Conservation (phyloP, 768 basidiomycete genomes). For the Pleurotus salmoneostramineus region DNA sequence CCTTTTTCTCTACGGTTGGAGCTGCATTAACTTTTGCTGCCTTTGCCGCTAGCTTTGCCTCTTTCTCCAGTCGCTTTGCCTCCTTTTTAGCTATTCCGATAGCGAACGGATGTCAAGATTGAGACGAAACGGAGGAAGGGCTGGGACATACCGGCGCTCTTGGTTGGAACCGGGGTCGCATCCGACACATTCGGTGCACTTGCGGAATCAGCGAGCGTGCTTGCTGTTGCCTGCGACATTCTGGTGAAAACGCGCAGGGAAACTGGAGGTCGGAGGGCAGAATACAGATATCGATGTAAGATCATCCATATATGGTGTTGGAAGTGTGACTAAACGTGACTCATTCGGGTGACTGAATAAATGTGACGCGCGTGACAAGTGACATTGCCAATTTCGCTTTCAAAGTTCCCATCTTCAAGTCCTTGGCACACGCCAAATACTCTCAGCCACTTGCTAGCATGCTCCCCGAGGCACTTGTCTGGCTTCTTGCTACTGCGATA, state of each 20-base stretch:
- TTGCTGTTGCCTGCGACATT: slow-evolving; percentile 1
- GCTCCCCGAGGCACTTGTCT: slow-evolving; percentile 32
- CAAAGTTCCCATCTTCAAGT: too few relatives aligned
- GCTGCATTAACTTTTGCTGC: slow-evolving; percentile 42
- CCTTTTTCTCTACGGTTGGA: slow-evolving; percentile 56
- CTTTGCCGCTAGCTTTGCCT: slow-evolving; percentile 74
- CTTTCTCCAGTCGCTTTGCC: slow-evolving; percentile 76
- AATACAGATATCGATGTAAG: slow-evolving; percentile 8
- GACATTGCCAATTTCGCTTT: too few relatives aligned
- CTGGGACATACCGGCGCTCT: slow-evolving; percentile 32
- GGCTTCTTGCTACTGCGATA: slow-evolving; percentile 26
- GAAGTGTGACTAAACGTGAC: slow-evolving; percentile 2
- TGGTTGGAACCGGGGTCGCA: slow-evolving; percentile 20
- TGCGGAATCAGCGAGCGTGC: neutral
- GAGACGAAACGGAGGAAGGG: neutral
- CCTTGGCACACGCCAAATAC: too few relatives aligned
- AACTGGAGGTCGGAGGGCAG: neutral
- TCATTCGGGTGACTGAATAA: too few relatives aligned
- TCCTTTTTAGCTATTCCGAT: slow-evolving; percentile 71
- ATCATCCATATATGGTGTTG: slow-evolving; percentile 4
- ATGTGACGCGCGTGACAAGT: too few relatives aligned
- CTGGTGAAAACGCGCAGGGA: slow-evolving; percentile 1
- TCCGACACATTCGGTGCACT: neutral
- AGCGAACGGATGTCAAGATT: neutral
- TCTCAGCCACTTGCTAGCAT: slow-evolving; percentile 10